A percentile compares a stretch with the other conserved stretches of the same genome.
Conservation (phyloP, 176 grass and related monocot genomes). For the Dactylis glomerata region DNA sequence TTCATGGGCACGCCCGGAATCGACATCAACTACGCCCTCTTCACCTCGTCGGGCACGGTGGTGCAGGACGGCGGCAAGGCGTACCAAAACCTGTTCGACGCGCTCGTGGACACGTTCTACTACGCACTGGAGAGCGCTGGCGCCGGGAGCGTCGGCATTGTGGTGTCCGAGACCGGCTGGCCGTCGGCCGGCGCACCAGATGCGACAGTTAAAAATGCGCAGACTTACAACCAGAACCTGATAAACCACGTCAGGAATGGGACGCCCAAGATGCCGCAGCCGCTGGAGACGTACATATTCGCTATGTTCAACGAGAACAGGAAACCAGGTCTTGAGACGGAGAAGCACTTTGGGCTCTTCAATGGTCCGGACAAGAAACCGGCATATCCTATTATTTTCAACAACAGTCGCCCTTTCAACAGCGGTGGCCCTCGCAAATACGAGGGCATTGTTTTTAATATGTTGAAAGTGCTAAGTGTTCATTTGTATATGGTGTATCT, state of each 20-base stretch:
- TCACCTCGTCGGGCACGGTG: constrained; percentile 9
- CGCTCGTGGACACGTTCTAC: constrained; percentile 48
- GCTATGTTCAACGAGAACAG: constrained; percentile 91
- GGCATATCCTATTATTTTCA: too few relatives aligned
- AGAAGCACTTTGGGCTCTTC: constrained; percentile 76
- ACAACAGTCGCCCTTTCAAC: too few relatives aligned
- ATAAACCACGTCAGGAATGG: constrained; percentile 43
- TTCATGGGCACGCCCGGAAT: constrained; percentile 8
- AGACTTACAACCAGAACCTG: constrained; percentile 59
- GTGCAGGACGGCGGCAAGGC: constrained; percentile 39
- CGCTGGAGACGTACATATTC: constrained; percentile 73
- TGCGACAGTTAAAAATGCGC: constrained; percentile 54
- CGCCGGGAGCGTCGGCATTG: constrained; percentile 21
- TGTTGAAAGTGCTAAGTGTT: too few relatives aligned
- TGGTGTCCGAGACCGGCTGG: constrained; percentile 89
- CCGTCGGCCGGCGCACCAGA: constrained; percentile 54
- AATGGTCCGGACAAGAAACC: constrained; percentile 42
- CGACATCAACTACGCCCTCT: constrained; percentile 48
- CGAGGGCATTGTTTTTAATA: too few relatives aligned
- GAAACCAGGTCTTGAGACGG: constrained; percentile 46
- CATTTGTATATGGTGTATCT: too few relatives aligned
- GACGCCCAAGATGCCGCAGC: constrained; percentile 61
- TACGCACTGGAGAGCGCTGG: constrained; percentile 56
- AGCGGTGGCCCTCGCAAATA: too few relatives aligned
- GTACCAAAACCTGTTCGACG: constrained; percentile 68